These are phyloP conservation scores for Clonostachys byssicola DNA, from an alignment of 2,329 filamentous ascomycete species.

Conservation along the genomic window DNA sequence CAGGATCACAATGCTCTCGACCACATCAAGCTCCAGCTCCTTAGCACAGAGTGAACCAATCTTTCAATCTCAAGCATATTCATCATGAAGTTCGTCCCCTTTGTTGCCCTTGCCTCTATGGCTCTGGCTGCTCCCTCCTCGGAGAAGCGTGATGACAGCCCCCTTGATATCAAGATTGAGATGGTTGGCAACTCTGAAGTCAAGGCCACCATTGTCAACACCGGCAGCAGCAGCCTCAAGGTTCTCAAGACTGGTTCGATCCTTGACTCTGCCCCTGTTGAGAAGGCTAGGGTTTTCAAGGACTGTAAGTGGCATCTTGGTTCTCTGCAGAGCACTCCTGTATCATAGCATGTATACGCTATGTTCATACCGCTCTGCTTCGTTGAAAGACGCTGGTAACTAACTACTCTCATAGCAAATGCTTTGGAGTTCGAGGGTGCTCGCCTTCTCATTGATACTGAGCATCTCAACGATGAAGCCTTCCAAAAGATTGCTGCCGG, in stretches of 20 bases:
- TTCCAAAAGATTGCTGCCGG: constrained; percentile 38
- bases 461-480: constrained; percentile 32
- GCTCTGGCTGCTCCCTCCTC: constrained; percentile 15
- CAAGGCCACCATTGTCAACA: constrained; percentile 44
- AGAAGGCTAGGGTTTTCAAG: constrained; percentile 42
- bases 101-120: constrained; percentile 14
- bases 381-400: background rate
- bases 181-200: constrained; percentile 38
- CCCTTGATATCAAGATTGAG: constrained; percentile 33
- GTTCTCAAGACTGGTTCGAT: constrained; percentile 43
- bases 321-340: no score
- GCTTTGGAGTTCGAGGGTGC: constrained; percentile 44
- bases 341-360: no score
- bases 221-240: constrained; percentile 34
- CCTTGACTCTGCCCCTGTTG: constrained; percentile 37
- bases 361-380: no score
- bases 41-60: no score
- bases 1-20: no score
- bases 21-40: no score
- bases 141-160: constrained; percentile 3
- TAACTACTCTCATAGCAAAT: background rate
- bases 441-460: constrained; percentile 36
- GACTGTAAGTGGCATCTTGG: constrained; percentile 23
- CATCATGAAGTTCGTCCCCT: constrained; percentile 4
- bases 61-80: no score